phyloP scores from a whole-genome alignment of 2,329 filamentous ascomycete genomes.

The Aspergillus floridensis region DNA sequence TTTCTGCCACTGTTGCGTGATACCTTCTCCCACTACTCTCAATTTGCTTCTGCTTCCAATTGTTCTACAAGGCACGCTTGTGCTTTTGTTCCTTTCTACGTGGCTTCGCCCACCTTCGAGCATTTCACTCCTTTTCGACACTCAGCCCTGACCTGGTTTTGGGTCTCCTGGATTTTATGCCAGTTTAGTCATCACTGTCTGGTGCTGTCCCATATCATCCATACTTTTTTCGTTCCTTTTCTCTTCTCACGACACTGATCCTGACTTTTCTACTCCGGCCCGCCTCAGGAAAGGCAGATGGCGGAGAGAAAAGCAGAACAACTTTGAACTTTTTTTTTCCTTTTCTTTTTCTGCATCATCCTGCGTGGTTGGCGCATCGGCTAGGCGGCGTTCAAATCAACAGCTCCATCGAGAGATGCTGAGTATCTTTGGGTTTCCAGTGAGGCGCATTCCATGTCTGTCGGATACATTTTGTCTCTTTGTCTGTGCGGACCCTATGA shows the following conservation, averaged over 20 bases:
- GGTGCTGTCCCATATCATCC: slow-evolving; percentile 2
- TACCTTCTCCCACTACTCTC: background rate
- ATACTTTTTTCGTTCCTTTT: slow-evolving; percentile 2
- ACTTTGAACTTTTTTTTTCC: slow-evolving; percentile 2
- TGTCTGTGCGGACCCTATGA: slow-evolving; percentile 9
- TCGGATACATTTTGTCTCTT: background rate
- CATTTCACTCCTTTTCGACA: background rate
- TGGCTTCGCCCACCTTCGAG: background rate
- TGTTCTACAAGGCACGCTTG: background rate
- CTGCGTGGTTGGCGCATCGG: slow-evolving; percentile 13
- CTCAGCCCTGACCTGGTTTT: slow-evolving; percentile 3
- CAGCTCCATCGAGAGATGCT: background rate
- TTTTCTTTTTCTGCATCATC: slow-evolving; percentile 2
- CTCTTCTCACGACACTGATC: slow-evolving; percentile 1
- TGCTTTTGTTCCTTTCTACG: background rate
- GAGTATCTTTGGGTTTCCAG: background rate
- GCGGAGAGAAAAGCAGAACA: slow-evolving; percentile 3
- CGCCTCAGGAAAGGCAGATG: slow-evolving; percentile 8
- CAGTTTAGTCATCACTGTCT: slow-evolving; percentile 11
- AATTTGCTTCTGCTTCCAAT: background rate
- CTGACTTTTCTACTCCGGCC: slow-evolving; percentile 5
- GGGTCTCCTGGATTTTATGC: background rate
- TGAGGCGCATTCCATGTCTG: background rate
- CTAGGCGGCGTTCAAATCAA: slow-evolving; percentile 8
- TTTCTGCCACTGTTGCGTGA: background rate